These are phyloP conservation scores for Fusarium brachygibbosum DNA, from an alignment of 2,329 filamentous ascomycete species.

Conservation along the genomic window DNA sequence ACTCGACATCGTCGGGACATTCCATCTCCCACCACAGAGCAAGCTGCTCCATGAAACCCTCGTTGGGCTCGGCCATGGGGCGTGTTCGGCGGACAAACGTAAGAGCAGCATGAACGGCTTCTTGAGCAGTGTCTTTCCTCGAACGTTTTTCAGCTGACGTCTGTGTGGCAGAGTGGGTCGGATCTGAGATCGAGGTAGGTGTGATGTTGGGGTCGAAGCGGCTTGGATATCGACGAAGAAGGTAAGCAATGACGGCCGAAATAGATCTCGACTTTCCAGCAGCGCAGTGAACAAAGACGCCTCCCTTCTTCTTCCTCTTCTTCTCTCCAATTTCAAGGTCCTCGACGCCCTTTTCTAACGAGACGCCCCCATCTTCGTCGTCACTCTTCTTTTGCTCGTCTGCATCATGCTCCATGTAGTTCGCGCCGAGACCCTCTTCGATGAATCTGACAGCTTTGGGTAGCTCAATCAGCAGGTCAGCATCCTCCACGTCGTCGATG, in stretches of 20 bases:
- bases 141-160: constrained; percentile 38
- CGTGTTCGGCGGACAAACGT: constrained; percentile 76
- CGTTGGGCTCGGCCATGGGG: constrained; percentile 87
- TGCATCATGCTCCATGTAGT: constrained; percentile 22
- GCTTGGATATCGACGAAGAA: constrained; percentile 76
- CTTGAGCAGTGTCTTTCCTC: constrained; percentile 55
- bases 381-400: constrained; percentile 22
- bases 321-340: constrained; percentile 31
- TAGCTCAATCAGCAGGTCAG: constrained; percentile 86
- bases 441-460: constrained; percentile 86
- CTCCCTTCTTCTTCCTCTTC: constrained; percentile 51
- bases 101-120: constrained; percentile 73
- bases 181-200: constrained; percentile 43
- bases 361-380: constrained; percentile 38
- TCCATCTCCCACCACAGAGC: constrained; percentile 89
- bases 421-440: constrained; percentile 72
- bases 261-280: constrained; percentile 97
- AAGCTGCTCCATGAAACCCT: constrained; percentile 91
- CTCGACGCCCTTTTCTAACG: constrained; percentile 38
- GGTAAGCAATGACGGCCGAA: constrained; percentile 84
- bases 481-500: constrained; percentile 90
- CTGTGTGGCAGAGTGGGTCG: constrained; percentile 18
- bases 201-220: constrained; percentile 61
- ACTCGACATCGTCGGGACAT: constrained; percentile 75
- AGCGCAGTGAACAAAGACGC: constrained; percentile 78